A percentile compares a stretch with the other conserved stretches of the same genome.
Evolutionary conservation across 2,329 filamentous ascomycete species (phyloP).

Genomic region (Colletotrichum sp.): DNA sequence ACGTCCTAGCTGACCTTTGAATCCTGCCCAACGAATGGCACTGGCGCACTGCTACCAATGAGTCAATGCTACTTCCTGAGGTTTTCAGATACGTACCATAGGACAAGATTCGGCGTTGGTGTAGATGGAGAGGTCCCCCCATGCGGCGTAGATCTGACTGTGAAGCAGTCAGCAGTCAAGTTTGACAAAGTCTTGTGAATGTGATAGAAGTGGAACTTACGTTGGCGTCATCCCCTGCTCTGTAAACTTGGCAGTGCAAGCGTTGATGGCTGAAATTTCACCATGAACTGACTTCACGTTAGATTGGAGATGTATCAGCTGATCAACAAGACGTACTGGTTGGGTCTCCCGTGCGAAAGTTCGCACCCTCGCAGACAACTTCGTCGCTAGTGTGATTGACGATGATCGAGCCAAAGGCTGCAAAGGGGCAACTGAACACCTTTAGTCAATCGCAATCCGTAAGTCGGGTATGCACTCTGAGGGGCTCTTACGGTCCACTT

Average conservation of each 20-base stretch:
- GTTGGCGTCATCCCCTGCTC: constrained; percentile 8
- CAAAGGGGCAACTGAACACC: constrained; percentile 48
- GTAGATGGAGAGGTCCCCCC: constrained; percentile 52
- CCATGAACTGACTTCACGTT: neutral
- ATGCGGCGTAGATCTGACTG: constrained; percentile 45
- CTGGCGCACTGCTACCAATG: constrained; percentile 49
- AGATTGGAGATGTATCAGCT: neutral
- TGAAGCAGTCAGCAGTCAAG: neutral
- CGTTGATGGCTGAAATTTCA: constrained; percentile 16
- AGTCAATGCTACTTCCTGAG: neutral
- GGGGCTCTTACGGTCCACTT: constrained; percentile 2
- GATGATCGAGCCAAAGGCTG: constrained; percentile 57
- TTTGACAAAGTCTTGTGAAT: fast-evolving
- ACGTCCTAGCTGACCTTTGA: constrained; percentile 33
- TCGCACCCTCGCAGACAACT: constrained; percentile 9
- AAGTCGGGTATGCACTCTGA: neutral
- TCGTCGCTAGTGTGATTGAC: constrained; percentile 59
- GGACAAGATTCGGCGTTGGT: constrained; percentile 63
- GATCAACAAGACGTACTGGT: neutral
- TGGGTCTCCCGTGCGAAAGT: constrained; percentile 14
- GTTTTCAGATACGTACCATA: constrained; percentile 36
- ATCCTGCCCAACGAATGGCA: constrained; percentile 60
- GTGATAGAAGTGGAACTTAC: neutral
- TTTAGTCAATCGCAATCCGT: neutral
- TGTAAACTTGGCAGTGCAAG: constrained; percentile 8